A percentile compares a stretch with the other conserved stretches of the same genome.
These are phyloP conservation scores for Phytopythium litorale DNA, from an alignment of 352 stramenopile genomes.

Conservation along the genomic window DNA sequence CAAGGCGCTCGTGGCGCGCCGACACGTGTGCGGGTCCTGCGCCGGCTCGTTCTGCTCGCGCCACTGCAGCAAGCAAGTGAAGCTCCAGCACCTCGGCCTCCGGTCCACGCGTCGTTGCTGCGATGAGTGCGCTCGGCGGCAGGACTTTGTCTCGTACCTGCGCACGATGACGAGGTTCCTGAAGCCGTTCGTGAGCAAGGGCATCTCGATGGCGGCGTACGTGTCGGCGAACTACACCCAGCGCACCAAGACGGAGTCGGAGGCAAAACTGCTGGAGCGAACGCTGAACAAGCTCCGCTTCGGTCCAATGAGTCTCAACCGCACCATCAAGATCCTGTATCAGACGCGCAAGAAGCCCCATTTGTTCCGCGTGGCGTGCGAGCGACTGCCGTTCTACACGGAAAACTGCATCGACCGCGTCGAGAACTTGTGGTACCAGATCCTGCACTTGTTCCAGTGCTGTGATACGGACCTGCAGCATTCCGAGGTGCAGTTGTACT, in stretches of 20 bases:
- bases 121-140: slow-evolving; percentile 39
- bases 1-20: slow-evolving; percentile 33
- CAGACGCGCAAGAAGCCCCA: slow-evolving; percentile 67
- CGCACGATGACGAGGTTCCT: slow-evolving; percentile 29
- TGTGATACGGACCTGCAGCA: slow-evolving; percentile 45
- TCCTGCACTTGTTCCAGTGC: slow-evolving; percentile 77
- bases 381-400: slow-evolving; percentile 67
- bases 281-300: slow-evolving; percentile 48
- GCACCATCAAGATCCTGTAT: slow-evolving; percentile 78
- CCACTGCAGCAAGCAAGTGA: slow-evolving; percentile 51
- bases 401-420: slow-evolving; percentile 72
- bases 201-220: slow-evolving; percentile 26
- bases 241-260: slow-evolving; percentile 15
- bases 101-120: slow-evolving; percentile 41
- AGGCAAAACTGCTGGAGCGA: slow-evolving; percentile 25
- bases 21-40: slow-evolving; percentile 61
- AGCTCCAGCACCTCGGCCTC: slow-evolving; percentile 38
- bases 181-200: slow-evolving; percentile 23
- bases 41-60: slow-evolving; percentile 50
- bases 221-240: slow-evolving; percentile 9
- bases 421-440: slow-evolving; percentile 77
- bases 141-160: slow-evolving; percentile 58
- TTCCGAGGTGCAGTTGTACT: slow-evolving; percentile 56
- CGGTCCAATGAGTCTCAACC: slow-evolving; percentile 68
- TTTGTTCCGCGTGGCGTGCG: slow-evolving; percentile 58